Conservation (phyloP, 139 green algal species). For the Trebouxia sp. region DNA sequence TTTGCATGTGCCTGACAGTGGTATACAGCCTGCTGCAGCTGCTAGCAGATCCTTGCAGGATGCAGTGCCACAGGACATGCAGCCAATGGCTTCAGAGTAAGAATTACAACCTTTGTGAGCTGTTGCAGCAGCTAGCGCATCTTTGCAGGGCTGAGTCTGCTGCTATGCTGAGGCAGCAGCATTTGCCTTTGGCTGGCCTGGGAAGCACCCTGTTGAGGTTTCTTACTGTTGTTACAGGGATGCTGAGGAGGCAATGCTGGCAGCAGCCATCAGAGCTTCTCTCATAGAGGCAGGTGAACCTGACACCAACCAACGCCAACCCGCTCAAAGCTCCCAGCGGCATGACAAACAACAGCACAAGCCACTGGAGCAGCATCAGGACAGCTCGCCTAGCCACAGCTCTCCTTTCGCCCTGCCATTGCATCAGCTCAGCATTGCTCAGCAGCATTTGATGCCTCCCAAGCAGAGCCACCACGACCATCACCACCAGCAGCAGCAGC, state of each 20-base stretch:
- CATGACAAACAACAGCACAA: background rate
- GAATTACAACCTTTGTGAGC: no score
- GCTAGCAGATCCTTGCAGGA: background rate
- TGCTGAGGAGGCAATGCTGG: constrained; percentile 45
- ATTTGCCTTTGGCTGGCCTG: background rate
- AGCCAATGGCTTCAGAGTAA: background rate
- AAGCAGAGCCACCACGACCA: background rate
- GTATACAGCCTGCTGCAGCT: background rate
- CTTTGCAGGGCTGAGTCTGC: no score
- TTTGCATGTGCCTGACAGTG: background rate
- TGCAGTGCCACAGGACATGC: background rate
- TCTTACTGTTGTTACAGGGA: constrained; percentile 27
- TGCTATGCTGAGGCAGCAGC: background rate
- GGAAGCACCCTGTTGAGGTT: no score
- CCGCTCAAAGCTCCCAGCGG: background rate
- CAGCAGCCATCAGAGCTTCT: constrained; percentile 38
- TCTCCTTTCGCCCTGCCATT: background rate
- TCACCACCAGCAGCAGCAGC: background rate
- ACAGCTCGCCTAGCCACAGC: background rate
- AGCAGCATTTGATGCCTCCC: background rate
- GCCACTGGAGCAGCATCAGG: background rate
- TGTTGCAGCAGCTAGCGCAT: no score
- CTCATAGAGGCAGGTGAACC: constrained; percentile 31
- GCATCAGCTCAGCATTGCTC: background rate
- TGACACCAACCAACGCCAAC: background rate